Evolutionary conservation across 225 moss, liverwort and hornwort species (phyloP).

Genomic region (Climacium dendroides): DNA sequence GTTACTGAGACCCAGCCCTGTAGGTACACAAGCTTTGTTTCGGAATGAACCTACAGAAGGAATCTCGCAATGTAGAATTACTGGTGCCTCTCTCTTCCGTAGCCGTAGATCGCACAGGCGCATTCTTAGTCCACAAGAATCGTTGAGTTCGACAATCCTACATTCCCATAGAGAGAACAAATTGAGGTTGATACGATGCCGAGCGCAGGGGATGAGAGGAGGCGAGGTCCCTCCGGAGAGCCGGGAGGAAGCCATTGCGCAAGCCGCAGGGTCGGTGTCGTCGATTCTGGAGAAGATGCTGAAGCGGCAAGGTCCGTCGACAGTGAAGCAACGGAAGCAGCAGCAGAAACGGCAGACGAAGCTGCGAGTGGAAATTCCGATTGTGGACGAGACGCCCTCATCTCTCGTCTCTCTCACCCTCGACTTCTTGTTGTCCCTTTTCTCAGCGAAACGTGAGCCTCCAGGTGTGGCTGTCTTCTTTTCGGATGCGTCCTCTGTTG

Average conservation of each 20-base stretch:
- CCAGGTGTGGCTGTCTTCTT: slow-evolving; percentile 39
- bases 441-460: neutral
- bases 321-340: slow-evolving; percentile 67
- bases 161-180: neutral
- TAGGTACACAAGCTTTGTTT: neutral
- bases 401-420: slow-evolving; percentile 45
- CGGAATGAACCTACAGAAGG: neutral
- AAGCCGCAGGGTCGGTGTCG: slow-evolving; percentile 59
- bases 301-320: slow-evolving; percentile 53
- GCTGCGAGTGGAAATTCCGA: slow-evolving; percentile 75
- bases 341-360: slow-evolving; percentile 54
- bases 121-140: neutral
- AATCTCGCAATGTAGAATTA: neutral
- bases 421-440: slow-evolving; percentile 36
- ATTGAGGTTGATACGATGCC: neutral
- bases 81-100: neutral
- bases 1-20: neutral
- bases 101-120: neutral
- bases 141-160: neutral
- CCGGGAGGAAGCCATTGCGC: slow-evolving; percentile 70
- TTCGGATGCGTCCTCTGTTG: slow-evolving; percentile 7
- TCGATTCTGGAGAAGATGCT: slow-evolving; percentile 44
- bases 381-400: slow-evolving; percentile 46
- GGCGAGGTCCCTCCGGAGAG: slow-evolving; percentile 51
- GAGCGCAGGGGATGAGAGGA: neutral